Evolutionary conservation across 495 filamentous ascomycete species (phyloP), one percentile per base, ranked within the genome.

Genomic region (Penicillium ochrochloron): DNA sequence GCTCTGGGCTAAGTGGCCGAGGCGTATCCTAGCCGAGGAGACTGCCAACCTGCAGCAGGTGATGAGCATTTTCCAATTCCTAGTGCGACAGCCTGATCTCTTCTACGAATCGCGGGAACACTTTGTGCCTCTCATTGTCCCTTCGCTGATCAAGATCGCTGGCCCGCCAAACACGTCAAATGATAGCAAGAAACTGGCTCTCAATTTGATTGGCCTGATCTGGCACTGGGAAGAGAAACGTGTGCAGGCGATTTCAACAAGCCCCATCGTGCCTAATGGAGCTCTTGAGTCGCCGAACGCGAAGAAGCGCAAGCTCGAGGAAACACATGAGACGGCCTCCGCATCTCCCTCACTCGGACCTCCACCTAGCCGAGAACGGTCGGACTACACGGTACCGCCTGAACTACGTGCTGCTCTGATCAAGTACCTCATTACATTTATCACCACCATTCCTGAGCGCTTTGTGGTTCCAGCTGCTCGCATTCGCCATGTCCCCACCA

Each of bases 41-140:
- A 93, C 90, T n/a, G 91, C 93, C 65, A 99, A 99, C 67, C 83
- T 94, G 60, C 94, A 97, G 76, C 96, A 98, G 77, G 89, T 97
- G 75, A 97, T 93, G 37, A 93, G 91, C 76, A 98, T 99, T 66
- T 98, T 97, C 76, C 90, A 97, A 67, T 99, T 98, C 74, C 80
- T 99, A 17, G 96, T 97, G 35, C 84, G 91, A 51, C 94, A 98
- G 71, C 90, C 93, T 2, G 91, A 94, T 70, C 81, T 98, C 19
- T 98, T 99, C 78, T 98, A 96, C 65, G 94, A 99, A 60, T 92
- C 93, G 2, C 82, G 96, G 59, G 96, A 98, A 59, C 91, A 92
- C 67, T 96, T 97, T 57, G 85, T 93, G 12, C 88, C 90, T 61
- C 84, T 93, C 64, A 96, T 98, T 67, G 94, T 98, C 61, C 89